phyloP scores from a whole-genome alignment of 495 filamentous ascomycete species.

The Glonium stellatum region DNA sequence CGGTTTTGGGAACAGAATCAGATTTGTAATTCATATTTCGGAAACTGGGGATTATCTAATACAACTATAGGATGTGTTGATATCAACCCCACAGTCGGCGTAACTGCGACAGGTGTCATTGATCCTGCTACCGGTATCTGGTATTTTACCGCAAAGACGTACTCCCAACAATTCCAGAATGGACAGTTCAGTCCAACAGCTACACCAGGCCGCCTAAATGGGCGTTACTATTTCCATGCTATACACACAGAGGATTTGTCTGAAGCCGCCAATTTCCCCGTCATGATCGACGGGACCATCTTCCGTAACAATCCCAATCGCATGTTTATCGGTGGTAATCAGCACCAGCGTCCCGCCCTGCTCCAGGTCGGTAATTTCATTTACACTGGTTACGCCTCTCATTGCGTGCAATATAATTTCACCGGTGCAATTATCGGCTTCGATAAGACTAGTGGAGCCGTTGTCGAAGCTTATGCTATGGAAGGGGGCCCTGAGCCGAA shows the following conservation, averaged over 20 bases:
- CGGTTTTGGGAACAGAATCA: too few relatives aligned
- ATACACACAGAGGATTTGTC: slow-evolving; percentile 37
- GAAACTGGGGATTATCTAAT: neutral
- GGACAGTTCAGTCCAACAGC: slow-evolving; percentile 12
- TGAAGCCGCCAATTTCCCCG: slow-evolving; percentile 37
- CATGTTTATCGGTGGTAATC: slow-evolving; percentile 41
- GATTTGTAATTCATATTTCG: too few relatives aligned
- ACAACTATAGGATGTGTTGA: slow-evolving; percentile 39
- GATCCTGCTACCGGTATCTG: slow-evolving; percentile 42
- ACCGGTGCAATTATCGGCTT: slow-evolving; percentile 45
- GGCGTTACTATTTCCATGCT: slow-evolving; percentile 37
- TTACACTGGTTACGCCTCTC: slow-evolving; percentile 42
- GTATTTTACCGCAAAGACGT: slow-evolving; percentile 44
- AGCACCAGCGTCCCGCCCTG: slow-evolving; percentile 41
- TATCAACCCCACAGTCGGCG: slow-evolving; percentile 41
- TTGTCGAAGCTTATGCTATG: slow-evolving; percentile 39
- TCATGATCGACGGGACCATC: slow-evolving; percentile 36
- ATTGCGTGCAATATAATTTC: slow-evolving; percentile 45
- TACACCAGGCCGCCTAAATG: slow-evolving; percentile 21
- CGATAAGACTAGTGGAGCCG: slow-evolving; percentile 39
- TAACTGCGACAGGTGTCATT: slow-evolving; percentile 43
- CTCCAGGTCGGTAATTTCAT: slow-evolving; percentile 39
- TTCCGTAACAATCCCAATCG: slow-evolving; percentile 41
- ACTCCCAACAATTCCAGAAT: slow-evolving; percentile 20
- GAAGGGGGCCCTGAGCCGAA: slow-evolving; percentile 32